A percentile compares a stretch with the other conserved stretches of the same genome.
phyloP scores from a whole-genome alignment of 2,329 filamentous ascomycete species.

The Xylariaceae sp. region DNA sequence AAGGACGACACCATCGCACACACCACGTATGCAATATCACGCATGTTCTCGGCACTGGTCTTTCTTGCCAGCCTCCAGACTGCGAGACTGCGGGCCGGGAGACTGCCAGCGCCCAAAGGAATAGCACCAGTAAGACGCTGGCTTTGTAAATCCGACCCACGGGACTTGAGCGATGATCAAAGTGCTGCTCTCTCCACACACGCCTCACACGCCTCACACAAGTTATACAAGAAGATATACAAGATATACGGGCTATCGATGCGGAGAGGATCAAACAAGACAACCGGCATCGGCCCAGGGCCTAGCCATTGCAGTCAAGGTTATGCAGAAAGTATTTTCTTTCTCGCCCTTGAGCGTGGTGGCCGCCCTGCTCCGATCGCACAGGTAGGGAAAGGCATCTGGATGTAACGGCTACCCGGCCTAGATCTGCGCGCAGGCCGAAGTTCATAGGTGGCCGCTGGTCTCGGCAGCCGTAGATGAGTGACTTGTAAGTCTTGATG shows the following conservation, averaged over 20 bases:
- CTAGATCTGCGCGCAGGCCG: background rate
- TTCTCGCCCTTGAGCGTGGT: background rate
- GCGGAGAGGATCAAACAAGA: background rate
- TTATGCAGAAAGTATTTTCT: background rate
- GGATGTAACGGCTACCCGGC: slow-evolving; percentile 4
- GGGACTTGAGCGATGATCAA: background rate
- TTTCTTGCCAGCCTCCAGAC: background rate
- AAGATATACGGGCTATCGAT: slow-evolving; percentile 9
- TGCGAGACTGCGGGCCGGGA: slow-evolving; percentile 6
- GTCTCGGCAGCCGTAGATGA: background rate
- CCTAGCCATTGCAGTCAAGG: background rate
- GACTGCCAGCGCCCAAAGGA: background rate
- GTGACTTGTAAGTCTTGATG: slow-evolving; percentile 1
- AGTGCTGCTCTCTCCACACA: slow-evolving; percentile 12
- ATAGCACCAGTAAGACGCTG: slow-evolving; percentile 2
- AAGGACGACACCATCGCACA: background rate
- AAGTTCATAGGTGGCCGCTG: slow-evolving; percentile 4
- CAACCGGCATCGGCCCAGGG: slow-evolving; percentile 5
- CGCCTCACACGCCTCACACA: background rate
- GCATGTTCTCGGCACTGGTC: slow-evolving; percentile 1
- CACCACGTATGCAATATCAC: slow-evolving; percentile 3
- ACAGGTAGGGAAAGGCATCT: slow-evolving; percentile 3
- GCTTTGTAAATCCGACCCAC: slow-evolving; percentile 11
- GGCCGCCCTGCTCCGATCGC: slow-evolving; percentile 15
- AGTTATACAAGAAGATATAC: too few species aligned